Base-by-base conservation (phyloP, 2,329 filamentous ascomycete species). In the Trichoderma semiorbis region DNA sequence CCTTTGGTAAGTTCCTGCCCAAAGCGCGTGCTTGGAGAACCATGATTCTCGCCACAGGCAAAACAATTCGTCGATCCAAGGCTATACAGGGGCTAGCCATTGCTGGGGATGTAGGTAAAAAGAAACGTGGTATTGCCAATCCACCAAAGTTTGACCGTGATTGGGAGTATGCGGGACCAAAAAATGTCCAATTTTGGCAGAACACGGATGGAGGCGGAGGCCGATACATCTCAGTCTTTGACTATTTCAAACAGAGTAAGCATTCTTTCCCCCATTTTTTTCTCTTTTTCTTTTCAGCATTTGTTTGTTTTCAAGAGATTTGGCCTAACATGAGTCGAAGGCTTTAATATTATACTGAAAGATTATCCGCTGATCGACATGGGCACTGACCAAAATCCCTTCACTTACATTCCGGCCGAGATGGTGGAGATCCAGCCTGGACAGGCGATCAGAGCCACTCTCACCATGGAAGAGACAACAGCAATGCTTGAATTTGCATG, bases 401-500 rank as follows among this genome's bases (percentile, higher is more conserved):
- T 63, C n/a, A 84, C 84, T 0, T 93, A 92, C 75, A 80, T 93
- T 47, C 92, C 92, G 0, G 87, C 88, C 0, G 91, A 95, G 78
- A 82, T 90, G 7, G 90, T 92, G 73, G 79, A 83, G 5, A 85
- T 96, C 3, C 78, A 89, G 10, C 84, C 87, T 1, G 92, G 92
- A 0, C 93, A 96, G 77, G 80, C 87, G 0, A 85, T 90, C 26
- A 88, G 87, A 50, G 82, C 86, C 5, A 89, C 90, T 75, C 83
- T 95, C 18, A 85, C 79, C 0, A 83, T 85, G 0, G 79, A 84
- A 0, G 91, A 95, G 77, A 92, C 91, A 0, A 84, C 86, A 0
- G 77, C 82, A 0, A 95, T 96, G 93, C 89, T 95, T 60, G 81
- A 82, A 0, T 93, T 93, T 78, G 91, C 93, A 1, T 93, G 91